phyloP scores from a whole-genome alignment of 1,139 yeast genomes.

The Pichia sp. region DNA sequence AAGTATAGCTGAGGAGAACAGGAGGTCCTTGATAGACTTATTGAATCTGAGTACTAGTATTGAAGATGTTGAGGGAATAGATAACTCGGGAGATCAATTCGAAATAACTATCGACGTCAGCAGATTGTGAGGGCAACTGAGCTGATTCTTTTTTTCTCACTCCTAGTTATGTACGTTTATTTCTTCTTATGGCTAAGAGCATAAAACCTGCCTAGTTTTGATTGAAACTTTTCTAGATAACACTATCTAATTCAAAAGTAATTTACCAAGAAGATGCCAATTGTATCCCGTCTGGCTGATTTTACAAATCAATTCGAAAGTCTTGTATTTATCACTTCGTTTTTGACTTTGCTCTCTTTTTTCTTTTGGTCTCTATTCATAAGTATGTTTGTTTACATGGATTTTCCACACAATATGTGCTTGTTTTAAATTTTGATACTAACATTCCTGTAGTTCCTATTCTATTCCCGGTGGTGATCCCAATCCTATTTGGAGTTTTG shows the following conservation, averaged over 20 bases:
- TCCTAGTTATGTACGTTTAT: no score
- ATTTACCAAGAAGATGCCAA: neutral
- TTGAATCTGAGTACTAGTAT: constrained; percentile 28
- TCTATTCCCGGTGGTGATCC: constrained; percentile 6
- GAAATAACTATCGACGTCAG: constrained; percentile 65
- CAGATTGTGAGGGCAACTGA: constrained; percentile 29
- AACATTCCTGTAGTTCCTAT: constrained; percentile 7
- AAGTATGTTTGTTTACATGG: constrained; percentile 4
- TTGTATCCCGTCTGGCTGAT: constrained; percentile 3
- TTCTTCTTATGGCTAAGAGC: no score
- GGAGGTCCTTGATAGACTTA: constrained; percentile 34
- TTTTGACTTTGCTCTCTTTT: constrained; percentile 1
- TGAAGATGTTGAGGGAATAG: constrained; percentile 25
- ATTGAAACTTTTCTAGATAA: no score
- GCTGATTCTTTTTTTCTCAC: neutral
- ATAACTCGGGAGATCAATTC: constrained; percentile 35
- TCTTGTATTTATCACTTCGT: constrained; percentile 7
- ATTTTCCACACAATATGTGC: neutral
- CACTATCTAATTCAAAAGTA: no score
- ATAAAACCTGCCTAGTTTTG: no score
- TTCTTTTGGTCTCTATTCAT: constrained; percentile 9
- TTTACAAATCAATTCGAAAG: constrained; percentile 6
- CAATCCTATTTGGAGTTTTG: constrained; percentile 2
- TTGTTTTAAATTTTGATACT: neutral
- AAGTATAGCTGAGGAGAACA: constrained; percentile 10